A percentile compares a stretch with the other conserved stretches of the same genome.
These are phyloP conservation scores for Zychaea mexicana DNA, from an alignment of 371 early-diverging fungal species.

Conservation along the genomic window DNA sequence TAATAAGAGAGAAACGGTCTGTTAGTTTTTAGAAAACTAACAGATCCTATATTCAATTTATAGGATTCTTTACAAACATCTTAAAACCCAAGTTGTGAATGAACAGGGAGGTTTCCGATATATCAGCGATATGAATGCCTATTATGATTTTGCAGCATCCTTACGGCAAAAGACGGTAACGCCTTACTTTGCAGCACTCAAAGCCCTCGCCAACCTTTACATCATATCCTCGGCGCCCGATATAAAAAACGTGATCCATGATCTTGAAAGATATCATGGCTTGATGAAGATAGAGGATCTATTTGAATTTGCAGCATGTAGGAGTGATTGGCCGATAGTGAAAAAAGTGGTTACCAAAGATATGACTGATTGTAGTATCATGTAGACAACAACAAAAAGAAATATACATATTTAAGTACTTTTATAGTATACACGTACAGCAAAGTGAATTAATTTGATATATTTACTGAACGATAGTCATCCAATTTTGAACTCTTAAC, in stretches of 20 bases:
- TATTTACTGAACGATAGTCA: too few species aligned
- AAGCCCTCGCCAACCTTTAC: constrained; percentile 91
- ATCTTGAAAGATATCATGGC: constrained; percentile 83
- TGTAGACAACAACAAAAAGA: constrained; percentile 68
- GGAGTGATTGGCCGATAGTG: constrained; percentile 88
- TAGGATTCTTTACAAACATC: constrained; percentile 75
- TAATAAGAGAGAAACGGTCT: too few species aligned
- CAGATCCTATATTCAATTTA: too few species aligned
- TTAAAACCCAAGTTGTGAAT: constrained; percentile 77
- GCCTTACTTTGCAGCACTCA: constrained; percentile 84
- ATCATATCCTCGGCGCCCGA: constrained; percentile 84
- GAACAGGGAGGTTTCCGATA: constrained; percentile 81
- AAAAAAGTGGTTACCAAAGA: constrained; percentile 84
- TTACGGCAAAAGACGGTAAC: constrained; percentile 73
- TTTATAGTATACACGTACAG: constrained; percentile 25
- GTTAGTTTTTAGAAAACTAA: too few species aligned
- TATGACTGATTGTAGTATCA: constrained; percentile 63
- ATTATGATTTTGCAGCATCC: constrained; percentile 61
- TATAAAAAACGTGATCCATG: constrained; percentile 84
- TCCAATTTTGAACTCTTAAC: too few species aligned
- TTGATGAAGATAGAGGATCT: constrained; percentile 88
- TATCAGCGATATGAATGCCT: constrained; percentile 90
- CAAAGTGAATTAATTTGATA: background rate
- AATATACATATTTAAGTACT: constrained; percentile 83
- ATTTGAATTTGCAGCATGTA: constrained; percentile 86